These are phyloP conservation scores for Ormosia emarginata DNA, from an alignment of 306 rosid species.

Conservation along the genomic window DNA sequence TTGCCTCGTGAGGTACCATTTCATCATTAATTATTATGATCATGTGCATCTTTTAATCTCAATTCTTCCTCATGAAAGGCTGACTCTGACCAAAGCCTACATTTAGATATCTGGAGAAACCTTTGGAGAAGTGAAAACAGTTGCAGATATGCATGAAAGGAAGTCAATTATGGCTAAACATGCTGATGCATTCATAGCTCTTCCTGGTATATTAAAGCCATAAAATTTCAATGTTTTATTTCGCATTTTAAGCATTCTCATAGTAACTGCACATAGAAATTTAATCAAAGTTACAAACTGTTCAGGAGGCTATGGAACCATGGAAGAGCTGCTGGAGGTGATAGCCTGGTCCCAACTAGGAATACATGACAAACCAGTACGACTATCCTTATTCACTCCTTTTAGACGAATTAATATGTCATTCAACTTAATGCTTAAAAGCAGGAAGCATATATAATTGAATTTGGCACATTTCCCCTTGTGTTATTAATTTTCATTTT, in stretches of 20 bases:
- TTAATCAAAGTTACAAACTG: background rate
- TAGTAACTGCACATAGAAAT: background rate
- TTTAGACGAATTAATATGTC: background rate
- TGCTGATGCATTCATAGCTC: conserved; percentile 55
- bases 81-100: conserved; percentile 9
- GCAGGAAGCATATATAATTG: background rate
- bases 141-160: conserved; percentile 50
- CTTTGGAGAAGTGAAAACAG: conserved; percentile 44
- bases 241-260: background rate
- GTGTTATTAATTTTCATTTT: background rate
- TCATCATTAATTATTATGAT: conserved; percentile 15
- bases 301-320: conserved; percentile 34
- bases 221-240: background rate
- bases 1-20: conserved; percentile 52
- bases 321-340: conserved; percentile 28
- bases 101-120: conserved; percentile 47
- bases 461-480: background rate
- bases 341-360: conserved; percentile 29
- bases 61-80: background rate
- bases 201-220: conserved; percentile 32
- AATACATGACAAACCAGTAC: conserved; percentile 31
- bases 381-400: background rate
- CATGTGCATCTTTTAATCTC: background rate
- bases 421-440: background rate
- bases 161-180: conserved; percentile 55